phyloP scores from a whole-genome alignment of 2,329 filamentous ascomycete species.

The Penicillium olsonii region DNA sequence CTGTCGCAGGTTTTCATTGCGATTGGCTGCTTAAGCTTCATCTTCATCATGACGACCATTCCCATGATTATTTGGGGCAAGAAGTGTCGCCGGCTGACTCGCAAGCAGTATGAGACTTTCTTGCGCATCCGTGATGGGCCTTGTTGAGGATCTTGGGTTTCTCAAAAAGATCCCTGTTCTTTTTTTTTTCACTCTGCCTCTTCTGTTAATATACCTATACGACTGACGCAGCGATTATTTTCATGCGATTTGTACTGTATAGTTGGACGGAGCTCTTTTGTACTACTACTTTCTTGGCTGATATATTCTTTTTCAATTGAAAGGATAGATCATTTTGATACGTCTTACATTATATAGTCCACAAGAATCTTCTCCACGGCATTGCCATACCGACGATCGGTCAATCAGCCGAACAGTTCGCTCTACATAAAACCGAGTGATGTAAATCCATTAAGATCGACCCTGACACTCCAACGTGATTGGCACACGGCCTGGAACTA shows the following conservation, averaged over 20 bases:
- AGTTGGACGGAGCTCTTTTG: too few species aligned
- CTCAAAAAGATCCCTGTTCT: background rate
- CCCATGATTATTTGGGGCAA: constrained; percentile 61
- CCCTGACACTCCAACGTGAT: background rate
- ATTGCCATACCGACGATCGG: background rate
- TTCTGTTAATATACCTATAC: background rate
- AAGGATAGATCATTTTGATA: too few species aligned
- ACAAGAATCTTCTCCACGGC: too few species aligned
- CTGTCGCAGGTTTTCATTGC: constrained; percentile 54
- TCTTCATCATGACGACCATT: constrained; percentile 53
- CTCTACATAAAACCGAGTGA: background rate
- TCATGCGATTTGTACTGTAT: too few species aligned
- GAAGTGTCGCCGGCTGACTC: constrained; percentile 50
- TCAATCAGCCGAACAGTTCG: background rate
- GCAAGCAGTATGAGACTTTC: constrained; percentile 49
- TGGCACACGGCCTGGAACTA: background rate
- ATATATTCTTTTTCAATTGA: too few species aligned
- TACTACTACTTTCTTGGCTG: too few species aligned
- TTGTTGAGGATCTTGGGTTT: background rate
- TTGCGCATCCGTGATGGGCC: constrained; percentile 49
- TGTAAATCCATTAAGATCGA: background rate
- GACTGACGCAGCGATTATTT: too few species aligned
- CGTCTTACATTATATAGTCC: too few species aligned
- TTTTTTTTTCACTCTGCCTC: background rate
- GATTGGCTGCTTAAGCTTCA: constrained; percentile 54